Percentiles rank a stretch among this genome's conserved stretches.
Evolutionary conservation across 306 rosid genomes (phyloP).

Genomic region (Cucurbita moschata): DNA sequence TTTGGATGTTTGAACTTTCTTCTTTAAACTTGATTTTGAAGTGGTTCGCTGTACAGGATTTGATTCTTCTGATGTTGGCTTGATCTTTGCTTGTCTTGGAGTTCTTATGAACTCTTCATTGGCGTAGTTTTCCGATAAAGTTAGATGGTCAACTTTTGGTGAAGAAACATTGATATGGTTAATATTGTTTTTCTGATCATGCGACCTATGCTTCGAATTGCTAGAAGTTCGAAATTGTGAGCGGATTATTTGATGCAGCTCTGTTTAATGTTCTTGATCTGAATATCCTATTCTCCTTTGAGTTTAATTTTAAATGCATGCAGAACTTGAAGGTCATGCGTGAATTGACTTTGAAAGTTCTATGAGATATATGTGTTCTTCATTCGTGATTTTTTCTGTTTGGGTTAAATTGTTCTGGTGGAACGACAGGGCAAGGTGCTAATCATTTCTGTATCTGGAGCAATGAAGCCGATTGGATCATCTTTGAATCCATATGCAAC

Average conservation of each 20-base stretch:
- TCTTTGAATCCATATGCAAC: conserved; percentile 76
- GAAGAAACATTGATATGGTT: not conserved
- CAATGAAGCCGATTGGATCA: conserved; percentile 45
- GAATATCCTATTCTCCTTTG: not conserved
- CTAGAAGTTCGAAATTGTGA: not conserved
- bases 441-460: conserved; percentile 7
- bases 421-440: not conserved
- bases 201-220: not conserved
- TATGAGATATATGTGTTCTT: not conserved
- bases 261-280: not conserved
- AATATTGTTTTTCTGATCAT: not conserved
- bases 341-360: not conserved
- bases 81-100: not conserved
- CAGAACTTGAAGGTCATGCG: not conserved
- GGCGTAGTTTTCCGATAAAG: not conserved
- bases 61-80: not conserved
- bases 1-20: not conserved
- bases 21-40: not conserved
- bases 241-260: not conserved
- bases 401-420: not conserved
- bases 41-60: not conserved
- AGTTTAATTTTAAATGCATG: not conserved
- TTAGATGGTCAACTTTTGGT: not conserved
- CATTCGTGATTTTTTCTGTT: not conserved
- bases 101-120: not conserved